Percentiles rank a stretch among this genome's conserved stretches.
phyloP scores from a whole-genome alignment of 2,329 filamentous ascomycete genomes.

The Ploettnerulaceae sp. region DNA sequence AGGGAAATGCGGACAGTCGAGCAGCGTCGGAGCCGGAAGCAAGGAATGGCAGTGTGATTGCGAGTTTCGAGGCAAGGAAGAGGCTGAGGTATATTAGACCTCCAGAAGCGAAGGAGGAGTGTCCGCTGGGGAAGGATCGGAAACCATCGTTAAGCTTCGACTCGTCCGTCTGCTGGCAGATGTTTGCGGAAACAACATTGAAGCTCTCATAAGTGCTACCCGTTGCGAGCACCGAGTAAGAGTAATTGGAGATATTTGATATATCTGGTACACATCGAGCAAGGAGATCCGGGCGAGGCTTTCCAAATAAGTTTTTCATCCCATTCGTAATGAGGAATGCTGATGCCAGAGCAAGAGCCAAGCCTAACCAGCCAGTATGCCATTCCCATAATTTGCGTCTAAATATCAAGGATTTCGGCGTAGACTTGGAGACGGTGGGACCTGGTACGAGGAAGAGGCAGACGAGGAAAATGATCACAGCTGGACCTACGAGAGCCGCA shows the following conservation, averaged over 20 bases:
- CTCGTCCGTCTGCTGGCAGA: slow-evolving; percentile 65
- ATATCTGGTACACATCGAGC: slow-evolving; percentile 74
- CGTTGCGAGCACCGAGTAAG: slow-evolving; percentile 55
- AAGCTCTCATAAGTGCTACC: slow-evolving; percentile 46
- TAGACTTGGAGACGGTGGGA: slow-evolving; percentile 56
- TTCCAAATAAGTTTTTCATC: slow-evolving; percentile 71
- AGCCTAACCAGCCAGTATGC: slow-evolving; percentile 78
- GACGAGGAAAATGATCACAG: slow-evolving; percentile 62
- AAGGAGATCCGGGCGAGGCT: slow-evolving; percentile 59
- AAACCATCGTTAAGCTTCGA: slow-evolving; percentile 72
- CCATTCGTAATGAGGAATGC: slow-evolving; percentile 79
- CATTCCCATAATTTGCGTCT: slow-evolving; percentile 86
- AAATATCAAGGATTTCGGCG: slow-evolving; percentile 64
- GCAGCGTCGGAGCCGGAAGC: slow-evolving; percentile 46
- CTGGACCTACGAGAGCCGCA: slow-evolving; percentile 60
- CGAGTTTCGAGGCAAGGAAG: slow-evolving; percentile 80
- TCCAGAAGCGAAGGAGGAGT: slow-evolving; percentile 69
- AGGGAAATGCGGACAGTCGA: slow-evolving; percentile 66
- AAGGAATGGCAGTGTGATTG: slow-evolving; percentile 67
- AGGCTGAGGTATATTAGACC: slow-evolving; percentile 82
- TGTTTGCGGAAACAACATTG: slow-evolving; percentile 67
- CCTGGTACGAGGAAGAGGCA: slow-evolving; percentile 69
- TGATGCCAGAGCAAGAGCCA: slow-evolving; percentile 65
- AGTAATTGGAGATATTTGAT: slow-evolving; percentile 51
- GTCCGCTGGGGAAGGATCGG: slow-evolving; percentile 75